Percentiles rank a stretch among this genome's conserved stretches.
Conservation (phyloP, 1,139 yeast genomes). For the Hyphopichia fennica region DNA sequence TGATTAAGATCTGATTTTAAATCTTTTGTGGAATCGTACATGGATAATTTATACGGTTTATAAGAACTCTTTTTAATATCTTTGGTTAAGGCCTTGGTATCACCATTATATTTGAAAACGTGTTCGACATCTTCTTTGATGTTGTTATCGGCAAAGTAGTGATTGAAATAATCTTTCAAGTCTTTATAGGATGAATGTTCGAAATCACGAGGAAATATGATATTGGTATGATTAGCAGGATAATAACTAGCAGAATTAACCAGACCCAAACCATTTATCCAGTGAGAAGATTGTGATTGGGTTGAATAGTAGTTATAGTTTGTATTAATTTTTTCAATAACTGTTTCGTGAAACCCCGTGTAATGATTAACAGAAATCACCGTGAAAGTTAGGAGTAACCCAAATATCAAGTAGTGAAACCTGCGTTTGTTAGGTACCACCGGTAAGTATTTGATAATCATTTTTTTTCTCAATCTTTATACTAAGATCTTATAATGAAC, state of each 20-base stretch:
- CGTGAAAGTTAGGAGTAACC: constrained; percentile 14
- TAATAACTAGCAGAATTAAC: constrained; percentile 1
- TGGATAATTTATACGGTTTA: constrained; percentile 9
- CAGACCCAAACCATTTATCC: background rate
- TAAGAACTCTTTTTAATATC: constrained; percentile 16
- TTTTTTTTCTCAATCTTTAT: too few species aligned
- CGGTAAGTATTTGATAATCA: background rate
- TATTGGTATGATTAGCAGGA: constrained; percentile 5
- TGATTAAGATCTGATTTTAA: constrained; percentile 15
- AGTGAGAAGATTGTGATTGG: background rate
- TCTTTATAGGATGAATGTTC: constrained; percentile 4
- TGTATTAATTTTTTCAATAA: constrained; percentile 2
- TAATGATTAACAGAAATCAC: constrained; percentile 23
- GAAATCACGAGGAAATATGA: constrained; percentile 7
- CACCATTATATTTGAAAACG: constrained; percentile 12
- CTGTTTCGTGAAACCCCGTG: constrained; percentile 9
- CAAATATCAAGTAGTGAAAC: background rate
- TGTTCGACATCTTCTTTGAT: constrained; percentile 5
- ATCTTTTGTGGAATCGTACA: constrained; percentile 18
- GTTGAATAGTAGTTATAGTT: constrained; percentile 1
- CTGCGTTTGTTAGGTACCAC: constrained; percentile 1
- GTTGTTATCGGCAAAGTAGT: constrained; percentile 6
- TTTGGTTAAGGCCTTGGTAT: constrained; percentile 9
- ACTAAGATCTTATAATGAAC: too few species aligned
- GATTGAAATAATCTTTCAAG: constrained; percentile 11